Evolutionary conservation across 495 filamentous ascomycete genomes (phyloP), one percentile per base, ranked within the genome.

Genomic region (Trichoderma erinaceum): DNA sequence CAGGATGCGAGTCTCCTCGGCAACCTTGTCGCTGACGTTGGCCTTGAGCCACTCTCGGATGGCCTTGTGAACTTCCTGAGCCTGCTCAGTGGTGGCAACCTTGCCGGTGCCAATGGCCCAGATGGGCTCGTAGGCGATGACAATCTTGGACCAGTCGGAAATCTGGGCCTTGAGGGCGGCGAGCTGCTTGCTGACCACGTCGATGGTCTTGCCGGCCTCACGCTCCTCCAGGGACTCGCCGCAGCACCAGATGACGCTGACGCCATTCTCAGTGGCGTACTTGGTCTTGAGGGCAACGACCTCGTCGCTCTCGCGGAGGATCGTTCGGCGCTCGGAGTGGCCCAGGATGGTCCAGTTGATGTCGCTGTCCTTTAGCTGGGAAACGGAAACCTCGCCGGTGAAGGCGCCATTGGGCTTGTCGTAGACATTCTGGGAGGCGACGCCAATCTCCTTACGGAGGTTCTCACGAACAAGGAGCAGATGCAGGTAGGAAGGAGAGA

Each of bases 61-160:
- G 69, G 89, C 92, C 64, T 86, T 89, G 80, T 99, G 95, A 68
- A 95, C 93, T 79, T 97, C 92, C 83, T 97, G 93, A 68, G 93
- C 92, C 82, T 97, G 92, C 82, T 92, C 83, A 58, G 91, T 94
- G 65, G 88, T 93, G 73, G 95, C 95, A 69, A 98, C 95, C 83
- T 97, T 97, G 75, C 95, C 95, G 70, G 95, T 98, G 69, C 96
- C 95, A 75, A 98, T 98, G 72, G 94, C 96, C 94, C 95, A 99
- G 82, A 99, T 94, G 72, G 95, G 95, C 86, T 99, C 96, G 78
- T 99, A 99, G 73, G 95, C 96, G 73, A 99, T 86, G 78, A 98
- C 94, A 72, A 99, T 87, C 82, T 95, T 96, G 67, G 79, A 83
- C 95, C 95, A 99, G 79, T 97, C 75, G 84, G 83, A 73, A 73